Percentiles rank a stretch among this genome's conserved stretches.
Evolutionary conservation across 139 green algal genomes (phyloP).

Genomic region (Coelastrella sp.): DNA sequence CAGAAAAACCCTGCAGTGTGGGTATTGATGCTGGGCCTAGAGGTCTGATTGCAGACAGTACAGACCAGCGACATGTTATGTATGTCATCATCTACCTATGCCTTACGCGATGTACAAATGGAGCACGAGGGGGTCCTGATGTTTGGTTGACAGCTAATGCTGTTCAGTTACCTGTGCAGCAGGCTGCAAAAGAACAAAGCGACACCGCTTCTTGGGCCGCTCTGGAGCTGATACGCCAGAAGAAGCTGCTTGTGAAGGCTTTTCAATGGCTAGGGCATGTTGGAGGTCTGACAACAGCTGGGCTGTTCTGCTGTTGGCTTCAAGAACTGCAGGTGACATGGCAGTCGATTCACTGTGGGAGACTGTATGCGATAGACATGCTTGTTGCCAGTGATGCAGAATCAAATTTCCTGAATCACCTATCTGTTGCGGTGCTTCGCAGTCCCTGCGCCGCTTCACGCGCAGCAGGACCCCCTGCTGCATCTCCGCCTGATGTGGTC

Average conservation of each 20-base stretch:
- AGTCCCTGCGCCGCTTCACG: constrained; percentile 26
- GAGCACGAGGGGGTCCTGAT: background rate
- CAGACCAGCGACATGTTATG: no score
- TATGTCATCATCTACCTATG: no score
- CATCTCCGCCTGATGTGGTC: background rate
- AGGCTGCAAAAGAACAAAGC: constrained; percentile 14
- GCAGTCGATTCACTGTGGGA: background rate
- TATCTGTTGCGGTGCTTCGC: constrained; percentile 7
- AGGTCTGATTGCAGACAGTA: background rate
- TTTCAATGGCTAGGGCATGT: no score
- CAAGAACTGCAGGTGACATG: background rate
- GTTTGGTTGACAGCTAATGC: background rate
- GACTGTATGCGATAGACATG: background rate
- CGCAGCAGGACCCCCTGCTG: constrained; percentile 29
- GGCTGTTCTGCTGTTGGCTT: constrained; percentile 31
- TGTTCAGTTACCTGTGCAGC: background rate
- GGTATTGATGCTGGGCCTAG: background rate
- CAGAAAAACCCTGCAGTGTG: background rate
- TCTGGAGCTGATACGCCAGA: background rate
- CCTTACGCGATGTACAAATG: no score
- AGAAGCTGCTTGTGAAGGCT: no score
- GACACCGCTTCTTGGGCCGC: constrained; percentile 19
- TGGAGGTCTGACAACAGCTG: background rate
- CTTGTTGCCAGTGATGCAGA: no score
- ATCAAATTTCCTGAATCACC: no score